Conservation (phyloP, 2,329 filamentous ascomycete species). For the Sphaerostilbella broomeana region DNA sequence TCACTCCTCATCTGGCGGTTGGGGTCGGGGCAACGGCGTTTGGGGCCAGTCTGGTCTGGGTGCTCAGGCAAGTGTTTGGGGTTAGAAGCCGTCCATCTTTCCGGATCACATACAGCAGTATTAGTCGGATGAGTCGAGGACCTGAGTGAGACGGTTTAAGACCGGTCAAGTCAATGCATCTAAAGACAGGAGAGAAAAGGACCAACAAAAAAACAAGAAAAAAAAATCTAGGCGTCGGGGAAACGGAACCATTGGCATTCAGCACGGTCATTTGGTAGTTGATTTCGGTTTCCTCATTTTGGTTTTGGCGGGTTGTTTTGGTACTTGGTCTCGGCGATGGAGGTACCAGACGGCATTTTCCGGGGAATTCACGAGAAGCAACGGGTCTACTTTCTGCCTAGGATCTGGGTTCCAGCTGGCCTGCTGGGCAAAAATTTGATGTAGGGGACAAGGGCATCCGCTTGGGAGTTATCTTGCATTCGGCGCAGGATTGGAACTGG, state of each 20-base stretch:
- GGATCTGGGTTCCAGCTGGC: constrained; percentile 15
- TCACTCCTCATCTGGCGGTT: constrained; percentile 78
- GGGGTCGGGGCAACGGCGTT: constrained; percentile 74
- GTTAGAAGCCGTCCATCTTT: constrained; percentile 42
- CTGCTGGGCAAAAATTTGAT: constrained; percentile 10
- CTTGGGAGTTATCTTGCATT: constrained; percentile 16
- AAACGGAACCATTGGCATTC: constrained; percentile 19
- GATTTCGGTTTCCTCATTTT: constrained; percentile 16
- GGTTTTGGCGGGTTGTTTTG: constrained; percentile 11
- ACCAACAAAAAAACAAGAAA: too few species aligned
- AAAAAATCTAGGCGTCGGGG: constrained; percentile 20
- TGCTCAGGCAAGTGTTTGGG: constrained; percentile 91
- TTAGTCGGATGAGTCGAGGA: too few species aligned
- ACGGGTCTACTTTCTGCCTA: constrained; percentile 18
- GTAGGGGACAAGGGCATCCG: constrained; percentile 15
- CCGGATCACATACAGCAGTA: constrained; percentile 2
- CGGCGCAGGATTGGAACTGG: constrained; percentile 14
- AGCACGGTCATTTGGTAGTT: constrained; percentile 17
- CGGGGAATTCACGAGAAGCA: constrained; percentile 17
- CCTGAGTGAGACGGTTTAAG: too few species aligned
- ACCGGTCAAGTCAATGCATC: too few species aligned
- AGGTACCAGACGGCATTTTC: constrained; percentile 16
- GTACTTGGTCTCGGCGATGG: constrained; percentile 12
- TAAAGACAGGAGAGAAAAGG: too few species aligned
- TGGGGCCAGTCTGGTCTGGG: constrained; percentile 81